Conservation (phyloP, 345 rosid species). For the Boechera retrofracta region DNA sequence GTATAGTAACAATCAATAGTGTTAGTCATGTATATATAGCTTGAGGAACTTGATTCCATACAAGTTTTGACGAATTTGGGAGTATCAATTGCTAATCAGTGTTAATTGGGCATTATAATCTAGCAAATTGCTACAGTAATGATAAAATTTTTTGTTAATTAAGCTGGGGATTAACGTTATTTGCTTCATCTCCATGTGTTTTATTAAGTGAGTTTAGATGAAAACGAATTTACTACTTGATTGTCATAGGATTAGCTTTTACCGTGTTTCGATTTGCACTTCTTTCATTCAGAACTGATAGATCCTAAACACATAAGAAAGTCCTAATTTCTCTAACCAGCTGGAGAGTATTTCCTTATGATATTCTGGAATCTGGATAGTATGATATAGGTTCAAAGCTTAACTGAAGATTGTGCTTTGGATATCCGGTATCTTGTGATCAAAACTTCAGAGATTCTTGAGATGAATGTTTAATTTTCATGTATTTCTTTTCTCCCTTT, state of each 20-base stretch:
- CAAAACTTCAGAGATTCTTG: conserved; percentile 5
- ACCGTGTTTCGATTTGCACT: neutral
- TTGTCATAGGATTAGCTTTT: neutral
- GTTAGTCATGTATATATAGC: neutral
- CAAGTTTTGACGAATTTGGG: conserved; percentile 16
- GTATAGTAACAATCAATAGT: conserved; percentile 43
- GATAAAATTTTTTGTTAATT: neutral
- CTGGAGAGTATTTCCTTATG: too few relatives aligned
- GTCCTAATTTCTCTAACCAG: neutral
- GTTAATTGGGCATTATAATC: neutral
- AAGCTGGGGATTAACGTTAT: neutral
- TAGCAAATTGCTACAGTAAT: neutral
- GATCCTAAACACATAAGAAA: neutral
- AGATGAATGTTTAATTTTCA: neutral
- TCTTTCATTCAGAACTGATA: neutral
- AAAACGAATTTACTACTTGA: neutral
- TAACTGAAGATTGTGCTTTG: neutral
- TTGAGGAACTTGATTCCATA: neutral
- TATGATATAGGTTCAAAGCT: neutral
- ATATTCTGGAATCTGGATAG: too few relatives aligned
- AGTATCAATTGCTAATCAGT: neutral
- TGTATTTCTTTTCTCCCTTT: neutral
- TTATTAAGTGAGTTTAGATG: conserved; percentile 3
- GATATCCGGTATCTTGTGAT: neutral
- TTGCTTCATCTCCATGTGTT: conserved; percentile 15